Percentiles rank a stretch among this genome's conserved stretches.
phyloP scores from a whole-genome alignment of 2,329 filamentous ascomycete genomes.

The Pyrenochaeta sp. region DNA sequence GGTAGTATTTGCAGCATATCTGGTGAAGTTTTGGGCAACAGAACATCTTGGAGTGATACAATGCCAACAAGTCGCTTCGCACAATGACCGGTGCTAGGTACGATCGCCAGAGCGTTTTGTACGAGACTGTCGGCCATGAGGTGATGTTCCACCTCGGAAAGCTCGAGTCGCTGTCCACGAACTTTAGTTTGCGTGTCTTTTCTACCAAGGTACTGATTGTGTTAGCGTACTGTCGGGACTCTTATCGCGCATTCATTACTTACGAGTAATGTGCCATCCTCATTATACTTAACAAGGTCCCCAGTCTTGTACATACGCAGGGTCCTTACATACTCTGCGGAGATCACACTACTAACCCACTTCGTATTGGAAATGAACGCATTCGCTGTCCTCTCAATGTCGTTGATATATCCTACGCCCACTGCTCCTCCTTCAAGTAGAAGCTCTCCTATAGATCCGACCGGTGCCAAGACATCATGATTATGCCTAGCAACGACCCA shows the following conservation, averaged over 20 bases:
- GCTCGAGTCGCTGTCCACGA: slow-evolving; percentile 55
- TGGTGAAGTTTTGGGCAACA: slow-evolving; percentile 3
- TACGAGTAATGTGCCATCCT: slow-evolving; percentile 43
- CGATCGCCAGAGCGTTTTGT: slow-evolving; percentile 39
- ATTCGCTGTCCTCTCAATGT: slow-evolving; percentile 40
- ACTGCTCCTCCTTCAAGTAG: slow-evolving; percentile 50
- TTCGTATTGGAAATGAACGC: slow-evolving; percentile 33
- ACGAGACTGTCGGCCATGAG: slow-evolving; percentile 41
- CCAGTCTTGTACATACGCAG: slow-evolving; percentile 47
- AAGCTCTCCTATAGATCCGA: slow-evolving; percentile 54
- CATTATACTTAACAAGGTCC: slow-evolving; percentile 47
- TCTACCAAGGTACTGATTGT: slow-evolving; percentile 35
- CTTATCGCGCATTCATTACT: not conserved
- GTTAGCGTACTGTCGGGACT: not conserved
- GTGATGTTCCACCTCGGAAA: slow-evolving; percentile 57
- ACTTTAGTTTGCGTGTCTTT: slow-evolving; percentile 50
- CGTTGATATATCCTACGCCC: slow-evolving; percentile 42
- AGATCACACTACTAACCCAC: slow-evolving; percentile 23
- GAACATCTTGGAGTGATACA: slow-evolving; percentile 32
- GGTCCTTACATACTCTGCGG: not conserved
- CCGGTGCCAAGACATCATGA: slow-evolving; percentile 44
- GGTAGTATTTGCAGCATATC: slow-evolving; percentile 26
- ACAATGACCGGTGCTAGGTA: slow-evolving; percentile 38
- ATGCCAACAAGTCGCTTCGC: slow-evolving; percentile 44
- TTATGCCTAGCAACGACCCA: slow-evolving; percentile 52